Evolutionary conservation across 2,329 filamentous ascomycete genomes (phyloP).

Genomic region (Epichloe festucae): DNA sequence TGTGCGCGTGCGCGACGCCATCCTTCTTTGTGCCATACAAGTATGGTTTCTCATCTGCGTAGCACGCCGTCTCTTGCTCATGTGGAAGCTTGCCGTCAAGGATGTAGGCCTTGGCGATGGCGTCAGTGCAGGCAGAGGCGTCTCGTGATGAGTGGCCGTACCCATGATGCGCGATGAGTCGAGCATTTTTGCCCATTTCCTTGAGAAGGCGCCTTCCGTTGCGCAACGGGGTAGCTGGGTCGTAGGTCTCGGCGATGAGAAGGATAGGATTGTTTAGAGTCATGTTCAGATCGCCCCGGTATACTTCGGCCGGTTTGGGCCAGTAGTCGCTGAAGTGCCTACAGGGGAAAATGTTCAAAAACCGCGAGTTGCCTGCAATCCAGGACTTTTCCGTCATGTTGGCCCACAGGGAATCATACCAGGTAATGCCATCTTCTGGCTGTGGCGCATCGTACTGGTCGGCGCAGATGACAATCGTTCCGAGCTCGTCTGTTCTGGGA

Average conservation of each 20-base stretch:
- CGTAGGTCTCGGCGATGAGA: slow-evolving; percentile 35
- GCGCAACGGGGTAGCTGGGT: slow-evolving; percentile 35
- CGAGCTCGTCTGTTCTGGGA: slow-evolving; percentile 26
- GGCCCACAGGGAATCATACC: slow-evolving; percentile 32
- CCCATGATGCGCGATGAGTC: slow-evolving; percentile 34
- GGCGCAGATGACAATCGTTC: slow-evolving; percentile 29
- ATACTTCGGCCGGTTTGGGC: slow-evolving; percentile 33
- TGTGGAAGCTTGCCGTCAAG: slow-evolving; percentile 27
- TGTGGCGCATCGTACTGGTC: slow-evolving; percentile 31
- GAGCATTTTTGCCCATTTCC: slow-evolving; percentile 36
- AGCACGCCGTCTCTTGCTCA: slow-evolving; percentile 30
- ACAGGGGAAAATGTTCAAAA: slow-evolving; percentile 32
- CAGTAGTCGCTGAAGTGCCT: slow-evolving; percentile 32
- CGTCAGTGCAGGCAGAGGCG: slow-evolving; percentile 31
- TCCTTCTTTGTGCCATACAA: slow-evolving; percentile 21
- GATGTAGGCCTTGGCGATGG: slow-evolving; percentile 26
- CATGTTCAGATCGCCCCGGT: slow-evolving; percentile 30
- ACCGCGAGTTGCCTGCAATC: slow-evolving; percentile 34
- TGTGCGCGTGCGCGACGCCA: background rate
- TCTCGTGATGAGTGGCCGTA: slow-evolving; percentile 36
- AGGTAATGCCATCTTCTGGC: slow-evolving; percentile 25
- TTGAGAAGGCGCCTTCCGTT: slow-evolving; percentile 30
- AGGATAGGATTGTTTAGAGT: slow-evolving; percentile 31
- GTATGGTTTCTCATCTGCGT: slow-evolving; percentile 35
- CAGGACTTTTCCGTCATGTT: slow-evolving; percentile 33